Base-by-base conservation (phyloP, 2,329 filamentous ascomycete genomes). In the Graphilbum ipis-grandicollis region DNA sequence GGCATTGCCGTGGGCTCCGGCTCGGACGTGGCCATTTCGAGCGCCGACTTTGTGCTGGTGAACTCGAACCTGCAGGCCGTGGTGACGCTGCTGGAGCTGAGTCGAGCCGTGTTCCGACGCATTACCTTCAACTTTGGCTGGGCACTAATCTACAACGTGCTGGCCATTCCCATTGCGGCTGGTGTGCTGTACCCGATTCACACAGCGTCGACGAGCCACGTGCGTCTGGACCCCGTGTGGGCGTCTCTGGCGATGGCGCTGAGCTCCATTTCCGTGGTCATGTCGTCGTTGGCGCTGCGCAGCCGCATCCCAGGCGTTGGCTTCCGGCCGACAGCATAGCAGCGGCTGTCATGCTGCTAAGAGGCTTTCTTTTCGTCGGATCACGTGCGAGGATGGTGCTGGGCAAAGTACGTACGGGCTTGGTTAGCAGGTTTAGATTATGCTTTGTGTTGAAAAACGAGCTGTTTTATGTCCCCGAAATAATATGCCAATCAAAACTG, bases 161-260 rank as follows among this genome's bases (percentile, higher is more conserved):
- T 80, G 35, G 78, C 82, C 9, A 66, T 93, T 40, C 84, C 84
- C 1, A 66, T 93, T 39, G 83, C 84, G 0, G 84, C 84, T 0
- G 84, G 84, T 2, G 79, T 77, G 28, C 59, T 92, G 40, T 92
- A 81, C 53, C 58, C 67, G 2, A 44, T 76, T 33, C 52, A 48
- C 37, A 63, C 62, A 33, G 52, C 54, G 4, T 48, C 51, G 2
- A 66, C 63, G 2, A 51, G 52, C 22, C 78, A 79, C 50, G 56
- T 84, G 17, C 60, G 69, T 41, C 57, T 86, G 33, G 76, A 82
- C 52, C 80, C 80, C 0, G 80, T 81, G 2, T 94, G 86, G 86
- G 88, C 86, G 5, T 79, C 76, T 45, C 57, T 93, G 52, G 86
- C 86, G 1, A 96, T 94, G 88, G 88, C 88, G 19, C 56, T 86